Base-by-base conservation (phyloP, 2,329 filamentous ascomycete species). In the Paraphaeosphaeria minitans region DNA sequence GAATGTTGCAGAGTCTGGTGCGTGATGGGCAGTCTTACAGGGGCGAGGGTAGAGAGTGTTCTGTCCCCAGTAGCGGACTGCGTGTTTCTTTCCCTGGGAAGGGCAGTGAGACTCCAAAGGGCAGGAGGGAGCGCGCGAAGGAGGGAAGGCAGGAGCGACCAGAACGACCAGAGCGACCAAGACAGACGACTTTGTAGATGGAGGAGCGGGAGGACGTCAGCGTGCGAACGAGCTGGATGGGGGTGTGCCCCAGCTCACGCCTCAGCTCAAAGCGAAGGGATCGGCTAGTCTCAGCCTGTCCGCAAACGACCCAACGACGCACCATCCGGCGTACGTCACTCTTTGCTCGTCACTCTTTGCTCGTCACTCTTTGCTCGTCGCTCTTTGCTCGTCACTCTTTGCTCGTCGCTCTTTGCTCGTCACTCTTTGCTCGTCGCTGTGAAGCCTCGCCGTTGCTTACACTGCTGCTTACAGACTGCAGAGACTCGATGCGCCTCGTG, bases 21-120 rank as follows among this genome's bases (percentile, higher is more conserved):
- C 16, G 67, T 74, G 73, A 74, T 73, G 75, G 75, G 74, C 72
- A 74, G 73, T 67, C 53, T 47, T 69, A 70, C 67, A 69, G 71
- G 70, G 67, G 67, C 65, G 65, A 67, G 66, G 66, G 66, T 64
- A 55, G 67, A 62, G 68, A 53, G 50, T 43, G 50, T 53, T 53
- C 50, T 53, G 50, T 53, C 50, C 50, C 50, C 43, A 27, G 50
- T 42, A 22, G 22, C 48, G 50, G 50, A 43, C 50, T 53, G 37
- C 35, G 50, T 53, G 37, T 12, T 53, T 27, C 50, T 65, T 76
- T 76, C 74, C 75, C 72, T 69, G 64, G 66, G 53, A 60, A 59
- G 71, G 69, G 70, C 58, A 56, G 72, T 61, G 52, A 64, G 60
- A 61, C 64, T 65, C 58, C 66, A 68, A 65, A 64, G 62, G 65